Base-by-base conservation (phyloP, 2,329 filamentous ascomycete genomes). In the Penicillium sp. region DNA sequence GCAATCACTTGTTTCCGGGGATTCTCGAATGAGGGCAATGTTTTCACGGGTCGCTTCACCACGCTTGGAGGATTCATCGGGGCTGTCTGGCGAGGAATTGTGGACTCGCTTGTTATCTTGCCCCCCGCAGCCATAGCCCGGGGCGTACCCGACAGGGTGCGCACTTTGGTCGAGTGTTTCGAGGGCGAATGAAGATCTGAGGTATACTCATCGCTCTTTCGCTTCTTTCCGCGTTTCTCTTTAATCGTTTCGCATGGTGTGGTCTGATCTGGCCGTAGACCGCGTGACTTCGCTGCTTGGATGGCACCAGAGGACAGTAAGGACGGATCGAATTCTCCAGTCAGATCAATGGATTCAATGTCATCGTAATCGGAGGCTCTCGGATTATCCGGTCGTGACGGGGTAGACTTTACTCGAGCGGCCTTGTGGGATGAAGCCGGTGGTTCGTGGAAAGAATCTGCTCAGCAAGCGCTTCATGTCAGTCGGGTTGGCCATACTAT, bases 201-300 rank as follows among this genome's bases (percentile, higher is more conserved):
- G 36, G 69, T 66, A 51, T 77, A 76, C 54, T 80, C 78, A 21
- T 79, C 73, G 56, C 77, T 80, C 61, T 79, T 80, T 47, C 78
- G 70, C 62, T 80, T 81, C 61, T 75, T 78, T 5, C 75, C 75
- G 57, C 70, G 72, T 48, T 71, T 73, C 18, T 71, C 63, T 18
- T 60, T 27, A 21, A 75, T 72, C 39, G 70, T 68, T 47, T 65
- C 63, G 18, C 74, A 70, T 44, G 65, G 65, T 13, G 76, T 75
- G 50, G 67, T 70, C 38, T 76, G 74, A 60, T 79, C 76, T 38
- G 65, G 71, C 77, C 77, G 79, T 60, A 79, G 54, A 24, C 63
- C 63, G 36, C 66, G 70, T 18, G 77, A 64, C 36, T 76, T 74
- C 11, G 71, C 76, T 61, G 77, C 74, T 1, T 69, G 73, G 11